phyloP scores from a whole-genome alignment of 2,329 filamentous ascomycete species.

The Trichoderma koningii region DNA sequence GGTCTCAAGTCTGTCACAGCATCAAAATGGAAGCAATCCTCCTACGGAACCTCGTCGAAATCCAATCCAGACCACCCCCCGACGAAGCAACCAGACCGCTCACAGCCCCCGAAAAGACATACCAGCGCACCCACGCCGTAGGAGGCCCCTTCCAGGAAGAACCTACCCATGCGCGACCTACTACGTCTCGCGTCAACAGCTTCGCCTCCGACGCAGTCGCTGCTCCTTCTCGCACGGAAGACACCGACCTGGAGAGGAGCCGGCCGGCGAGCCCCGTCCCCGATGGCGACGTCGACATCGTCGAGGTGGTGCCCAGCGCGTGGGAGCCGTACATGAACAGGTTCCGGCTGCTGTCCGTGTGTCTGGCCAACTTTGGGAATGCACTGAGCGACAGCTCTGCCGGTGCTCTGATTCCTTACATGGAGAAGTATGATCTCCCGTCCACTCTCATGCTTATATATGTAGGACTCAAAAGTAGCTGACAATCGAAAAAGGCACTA shows the following conservation, averaged over 20 bases:
- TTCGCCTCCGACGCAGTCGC: conserved; percentile 26
- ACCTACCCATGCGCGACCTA: conserved; percentile 33
- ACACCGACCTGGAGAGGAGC: conserved; percentile 54
- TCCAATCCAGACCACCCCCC: conserved; percentile 34
- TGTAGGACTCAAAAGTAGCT: not conserved
- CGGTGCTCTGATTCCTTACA: conserved; percentile 78
- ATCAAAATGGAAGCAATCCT: conserved; percentile 41
- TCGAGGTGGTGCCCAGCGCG: conserved; percentile 57
- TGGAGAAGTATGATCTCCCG: conserved; percentile 58
- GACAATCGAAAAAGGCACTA: conserved; percentile 56
- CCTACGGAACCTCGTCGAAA: conserved; percentile 39
- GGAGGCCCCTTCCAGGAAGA: conserved; percentile 41
- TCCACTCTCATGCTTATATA: not conserved
- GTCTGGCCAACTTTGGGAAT: conserved; percentile 66
- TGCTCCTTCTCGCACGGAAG: conserved; percentile 26
- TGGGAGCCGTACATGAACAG: conserved; percentile 68
- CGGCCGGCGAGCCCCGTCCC: conserved; percentile 49
- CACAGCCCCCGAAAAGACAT: conserved; percentile 40
- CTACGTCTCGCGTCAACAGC: conserved; percentile 28
- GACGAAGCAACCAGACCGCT: conserved; percentile 33
- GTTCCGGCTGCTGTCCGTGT: conserved; percentile 65
- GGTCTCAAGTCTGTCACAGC: not conserved
- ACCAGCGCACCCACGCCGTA: conserved; percentile 43
- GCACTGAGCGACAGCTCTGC: conserved; percentile 75
- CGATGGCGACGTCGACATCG: conserved; percentile 42